Evolutionary conservation across 192 early-diverging fungal species (phyloP).

Genomic region (Backusella australiensis): DNA sequence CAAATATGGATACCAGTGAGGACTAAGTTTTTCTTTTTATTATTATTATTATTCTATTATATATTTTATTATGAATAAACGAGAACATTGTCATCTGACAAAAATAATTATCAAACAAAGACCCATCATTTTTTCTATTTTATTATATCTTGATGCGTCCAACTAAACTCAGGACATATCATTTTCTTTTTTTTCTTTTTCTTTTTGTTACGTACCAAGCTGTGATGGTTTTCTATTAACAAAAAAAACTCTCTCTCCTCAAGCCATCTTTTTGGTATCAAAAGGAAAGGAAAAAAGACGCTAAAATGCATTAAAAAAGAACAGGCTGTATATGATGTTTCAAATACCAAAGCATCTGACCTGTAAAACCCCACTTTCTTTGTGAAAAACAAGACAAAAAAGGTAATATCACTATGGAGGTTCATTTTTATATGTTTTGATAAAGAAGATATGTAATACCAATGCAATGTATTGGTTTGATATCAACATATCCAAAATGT

Average conservation of each 20-base stretch:
- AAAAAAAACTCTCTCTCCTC: too few relatives aligned
- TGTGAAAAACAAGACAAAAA: background rate
- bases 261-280: too few relatives aligned
- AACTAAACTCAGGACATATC: background rate
- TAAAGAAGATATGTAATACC: background rate
- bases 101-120: background rate
- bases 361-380: background rate
- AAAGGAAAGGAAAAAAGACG: too few relatives aligned
- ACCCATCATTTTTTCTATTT: background rate
- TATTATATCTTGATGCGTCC: background rate
- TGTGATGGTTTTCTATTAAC: too few relatives aligned
- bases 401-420: background rate
- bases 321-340: background rate
- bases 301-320: too few relatives aligned
- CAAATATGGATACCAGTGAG: constrained; percentile 15
- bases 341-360: background rate
- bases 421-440: background rate
- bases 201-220: background rate
- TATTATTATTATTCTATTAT: too few relatives aligned
- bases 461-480: background rate
- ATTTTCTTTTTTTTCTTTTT: background rate
- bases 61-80: background rate
- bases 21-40: background rate
- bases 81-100: background rate
- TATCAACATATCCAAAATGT: background rate